Evolutionary conservation across 1,139 yeast genomes (phyloP), one percentile per base, ranked within the genome.

Genomic region (Geotrichum europaeum): DNA sequence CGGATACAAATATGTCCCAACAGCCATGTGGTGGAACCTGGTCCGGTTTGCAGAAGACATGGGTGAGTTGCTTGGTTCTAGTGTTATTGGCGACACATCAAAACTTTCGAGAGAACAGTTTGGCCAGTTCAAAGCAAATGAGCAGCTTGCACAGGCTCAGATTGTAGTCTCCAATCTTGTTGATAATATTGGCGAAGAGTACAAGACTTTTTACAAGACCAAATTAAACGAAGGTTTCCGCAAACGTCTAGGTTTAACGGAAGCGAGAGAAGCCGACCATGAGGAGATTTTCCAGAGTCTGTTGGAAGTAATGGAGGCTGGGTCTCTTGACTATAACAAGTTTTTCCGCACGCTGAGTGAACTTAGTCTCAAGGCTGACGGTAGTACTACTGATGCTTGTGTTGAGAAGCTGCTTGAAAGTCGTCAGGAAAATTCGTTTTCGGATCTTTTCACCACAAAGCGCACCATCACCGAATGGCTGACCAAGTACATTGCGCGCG

Each of bases 21-120:
- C 87, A 13, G 84, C 94, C 0, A 84, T 94, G 56, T 91, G 97
- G 96, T 94, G 97, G 96, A 94, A 92, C 72, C 77, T 94, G 70
- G 84, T 90, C 0, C 82, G 95, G 64, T 77, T 92, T 28, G 97
- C 96, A 2, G 97, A 94, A 70, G 84, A 87, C 62, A 72, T 92
- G 66, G 94, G 91, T 0, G 92, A 89, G 69, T 78, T 92, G 22
- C 76, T 92, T 32, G 97, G 96, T 4, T 85, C 87, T 3, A 55
- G 52, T 24, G 56, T 50, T 20, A 32, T 54, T 20, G 52, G 63
- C 13, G 34, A 45, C 20, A n/a, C 47, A 13, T n/a, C 30, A 15
- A 30, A 54, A 30, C 28, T 54, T 1, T 18, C 43, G 13, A 10
- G 69, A 69, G 24, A 63, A 65, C 0, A 71, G 4, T 65, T 71